phyloP scores from a whole-genome alignment of 2,329 filamentous ascomycete species.

The Neophaeococcomyces mojaviensis region DNA sequence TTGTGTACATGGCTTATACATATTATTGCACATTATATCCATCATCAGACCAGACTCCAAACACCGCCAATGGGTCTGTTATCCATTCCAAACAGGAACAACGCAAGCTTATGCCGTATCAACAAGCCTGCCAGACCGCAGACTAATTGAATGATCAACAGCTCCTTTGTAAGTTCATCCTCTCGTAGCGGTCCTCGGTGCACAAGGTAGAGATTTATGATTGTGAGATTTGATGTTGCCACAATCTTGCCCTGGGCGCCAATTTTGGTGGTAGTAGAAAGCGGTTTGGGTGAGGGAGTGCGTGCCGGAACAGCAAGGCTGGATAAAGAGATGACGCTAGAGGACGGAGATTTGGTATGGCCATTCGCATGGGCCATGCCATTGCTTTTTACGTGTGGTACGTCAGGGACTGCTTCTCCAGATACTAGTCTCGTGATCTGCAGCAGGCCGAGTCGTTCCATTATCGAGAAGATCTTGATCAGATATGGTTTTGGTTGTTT shows the following conservation, averaged over 20 bases:
- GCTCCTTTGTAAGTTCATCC: slow-evolving; percentile 69
- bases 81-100: slow-evolving; percentile 84
- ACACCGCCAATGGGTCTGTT: slow-evolving; percentile 44
- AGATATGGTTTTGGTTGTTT: slow-evolving; percentile 62
- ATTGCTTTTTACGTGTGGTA: slow-evolving; percentile 42
- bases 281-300: neutral
- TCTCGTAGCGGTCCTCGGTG: slow-evolving; percentile 90
- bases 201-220: slow-evolving; percentile 92
- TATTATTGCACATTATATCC: neutral
- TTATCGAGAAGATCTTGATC: slow-evolving; percentile 55
- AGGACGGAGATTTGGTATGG: slow-evolving; percentile 3
- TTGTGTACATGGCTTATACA: no score
- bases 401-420: slow-evolving; percentile 31
- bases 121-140: slow-evolving; percentile 78
- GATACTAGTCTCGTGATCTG: slow-evolving; percentile 43
- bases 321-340: slow-evolving; percentile 1
- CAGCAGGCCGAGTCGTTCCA: slow-evolving; percentile 62
- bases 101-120: slow-evolving; percentile 73
- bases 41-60: slow-evolving; percentile 6
- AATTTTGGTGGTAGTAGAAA: neutral
- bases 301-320: slow-evolving; percentile 1
- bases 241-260: slow-evolving; percentile 52
- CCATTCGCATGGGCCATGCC: neutral
- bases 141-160: slow-evolving; percentile 68
- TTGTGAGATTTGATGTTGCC: slow-evolving; percentile 82